Conservation (phyloP, 2,329 filamentous ascomycete species). For the Penicillium italicum region DNA sequence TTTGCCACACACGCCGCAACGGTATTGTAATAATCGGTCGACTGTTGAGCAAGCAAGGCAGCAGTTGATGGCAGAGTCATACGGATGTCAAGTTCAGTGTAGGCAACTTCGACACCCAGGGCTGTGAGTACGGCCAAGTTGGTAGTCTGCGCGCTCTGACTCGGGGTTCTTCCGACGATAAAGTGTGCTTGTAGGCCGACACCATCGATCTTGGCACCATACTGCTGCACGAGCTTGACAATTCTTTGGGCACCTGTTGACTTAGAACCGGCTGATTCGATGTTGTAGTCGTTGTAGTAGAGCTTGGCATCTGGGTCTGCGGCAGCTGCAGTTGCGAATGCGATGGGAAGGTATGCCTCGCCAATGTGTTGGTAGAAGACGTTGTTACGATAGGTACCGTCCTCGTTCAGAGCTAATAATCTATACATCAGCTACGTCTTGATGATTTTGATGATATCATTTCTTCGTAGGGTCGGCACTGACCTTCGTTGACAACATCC, state of each 20-base stretch:
- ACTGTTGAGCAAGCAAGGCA: constrained; percentile 29
- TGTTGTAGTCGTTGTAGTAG: constrained; percentile 47
- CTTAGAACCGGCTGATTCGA: constrained; percentile 40
- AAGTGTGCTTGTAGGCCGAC: constrained; percentile 45
- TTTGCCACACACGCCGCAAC: constrained; percentile 32
- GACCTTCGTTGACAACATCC: constrained; percentile 42
- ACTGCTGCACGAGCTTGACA: constrained; percentile 38
- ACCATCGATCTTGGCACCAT: constrained; percentile 47
- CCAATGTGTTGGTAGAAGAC: constrained; percentile 46
- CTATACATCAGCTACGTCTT: background rate
- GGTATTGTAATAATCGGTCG: constrained; percentile 31
- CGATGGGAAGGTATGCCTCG: constrained; percentile 45
- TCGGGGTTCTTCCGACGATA: constrained; percentile 43
- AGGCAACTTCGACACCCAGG: constrained; percentile 43
- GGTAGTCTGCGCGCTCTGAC: constrained; percentile 36
- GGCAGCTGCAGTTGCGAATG: constrained; percentile 45
- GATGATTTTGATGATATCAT: background rate
- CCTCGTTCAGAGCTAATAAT: constrained; percentile 41
- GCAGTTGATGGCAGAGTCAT: constrained; percentile 35
- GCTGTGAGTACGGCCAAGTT: constrained; percentile 39
- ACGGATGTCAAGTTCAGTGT: constrained; percentile 50
- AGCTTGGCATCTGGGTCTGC: constrained; percentile 57
- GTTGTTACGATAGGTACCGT: constrained; percentile 44
- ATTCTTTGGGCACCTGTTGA: constrained; percentile 35
- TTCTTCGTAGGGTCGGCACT: background rate